Evolutionary conservation across 2,329 filamentous ascomycete genomes (phyloP), one percentile per base, ranked within the genome.

Genomic region (Talaromyces albobiverticillius): DNA sequence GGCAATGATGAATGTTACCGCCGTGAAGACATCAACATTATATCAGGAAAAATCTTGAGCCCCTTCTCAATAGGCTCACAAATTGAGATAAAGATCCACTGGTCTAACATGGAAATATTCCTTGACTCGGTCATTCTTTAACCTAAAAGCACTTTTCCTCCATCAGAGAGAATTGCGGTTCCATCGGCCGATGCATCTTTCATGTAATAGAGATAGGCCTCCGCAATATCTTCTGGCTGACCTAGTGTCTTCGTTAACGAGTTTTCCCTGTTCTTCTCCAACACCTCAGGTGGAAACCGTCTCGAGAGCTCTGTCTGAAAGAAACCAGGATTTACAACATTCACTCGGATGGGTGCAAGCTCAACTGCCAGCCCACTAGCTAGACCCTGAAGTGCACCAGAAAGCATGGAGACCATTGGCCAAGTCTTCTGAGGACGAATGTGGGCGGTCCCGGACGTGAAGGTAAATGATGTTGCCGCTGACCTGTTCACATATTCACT

Each of bases 331-430:
- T 69, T 73, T 1, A 88, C 81, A 0, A 79, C 63, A 63, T 89
- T 89, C 22, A 87, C 84, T 2, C 86, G 71, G 6, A 87, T 68
- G 0, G 86, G 86, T 58, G 77, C 78, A 52, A 89, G 63, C 61
- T 88, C 85, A 29, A 87, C 61, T 2, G 85, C 85, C 34, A 89
- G 68, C 0, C 63, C 64, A 3, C 50, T 56, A 1, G 64, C 65
- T 9, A 62, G 53, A 1, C 61, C 61, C 1, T 71, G 68, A 0
- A 60, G 58, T 0, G 62, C 63, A 3, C 53, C 57, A 0, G 64
- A 65, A 11, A 62, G 49, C 2, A 62, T 62, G 1, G 71, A 67
- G 1, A 60, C 54, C 8, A 71, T 10, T 0, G 64, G 55, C 69
- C 69, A 73, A 1, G 67, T 68, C 0, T 66, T 64, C 52, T 13